A percentile compares a stretch with the other conserved stretches of the same genome.
Evolutionary conservation across 495 filamentous ascomycete genomes (phyloP).

Genomic region (Achaetomiella virescens): DNA sequence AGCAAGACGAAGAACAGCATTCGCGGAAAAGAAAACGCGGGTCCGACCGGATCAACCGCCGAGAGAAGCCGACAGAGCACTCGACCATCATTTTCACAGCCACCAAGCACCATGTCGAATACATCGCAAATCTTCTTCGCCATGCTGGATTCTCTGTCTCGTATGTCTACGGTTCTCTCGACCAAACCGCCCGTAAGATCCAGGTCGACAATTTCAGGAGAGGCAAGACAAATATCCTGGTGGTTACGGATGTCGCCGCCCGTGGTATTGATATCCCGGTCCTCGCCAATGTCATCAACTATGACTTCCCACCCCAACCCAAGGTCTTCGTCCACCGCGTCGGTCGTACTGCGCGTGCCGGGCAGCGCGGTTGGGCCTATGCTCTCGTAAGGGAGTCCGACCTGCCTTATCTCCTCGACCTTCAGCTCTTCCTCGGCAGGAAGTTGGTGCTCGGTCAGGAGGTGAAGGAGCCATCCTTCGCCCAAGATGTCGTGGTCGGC

Average conservation of each 20-base stretch:
- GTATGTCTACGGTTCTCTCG: conserved; percentile 86
- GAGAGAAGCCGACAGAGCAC: conserved; percentile 59
- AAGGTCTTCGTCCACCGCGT: conserved; percentile 97
- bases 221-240: conserved; percentile 79
- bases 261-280: conserved; percentile 96
- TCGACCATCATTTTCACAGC: conserved; percentile 92
- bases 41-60: conserved; percentile 39
- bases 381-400: conserved; percentile 80
- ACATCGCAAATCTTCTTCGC: conserved; percentile 65
- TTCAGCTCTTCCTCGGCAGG: conserved; percentile 89
- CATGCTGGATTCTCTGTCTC: conserved; percentile 80
- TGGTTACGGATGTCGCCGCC: conserved; percentile 97
- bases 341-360: conserved; percentile 88
- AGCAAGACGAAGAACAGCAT: conserved; percentile 41
- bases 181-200: conserved; percentile 84
- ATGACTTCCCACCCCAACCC: conserved; percentile 93
- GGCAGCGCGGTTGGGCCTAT: conserved; percentile 88
- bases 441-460: conserved; percentile 64
- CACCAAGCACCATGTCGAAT: conserved; percentile 98
- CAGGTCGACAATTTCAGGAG: conserved; percentile 83
- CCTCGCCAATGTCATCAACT: conserved; percentile 97
- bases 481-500: conserved; percentile 76
- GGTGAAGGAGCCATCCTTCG: conserved; percentile 56
- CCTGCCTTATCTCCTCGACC: conserved; percentile 81
- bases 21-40: conserved; percentile 65